Conservation (phyloP, 352 stramenopile genomes). For the Globisporangium rhizosaccharum region DNA sequence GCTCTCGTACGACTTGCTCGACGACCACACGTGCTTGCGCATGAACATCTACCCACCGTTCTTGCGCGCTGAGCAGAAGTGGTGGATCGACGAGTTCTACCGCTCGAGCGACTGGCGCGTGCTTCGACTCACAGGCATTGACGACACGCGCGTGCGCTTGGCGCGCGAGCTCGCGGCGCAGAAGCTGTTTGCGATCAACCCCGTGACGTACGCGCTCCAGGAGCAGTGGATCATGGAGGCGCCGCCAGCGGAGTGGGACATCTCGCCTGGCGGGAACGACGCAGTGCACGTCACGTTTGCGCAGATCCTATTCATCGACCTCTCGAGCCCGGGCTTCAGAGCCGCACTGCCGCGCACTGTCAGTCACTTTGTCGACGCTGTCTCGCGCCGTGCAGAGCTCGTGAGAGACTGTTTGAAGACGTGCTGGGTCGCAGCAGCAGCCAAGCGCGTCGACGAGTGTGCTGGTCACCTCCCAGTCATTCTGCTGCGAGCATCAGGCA, state of each 20-base stretch:
- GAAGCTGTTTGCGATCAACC: conserved; percentile 65
- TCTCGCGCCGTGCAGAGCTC: conserved; percentile 70
- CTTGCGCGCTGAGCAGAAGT: conserved; percentile 74
- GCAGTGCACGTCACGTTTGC: conserved; percentile 37
- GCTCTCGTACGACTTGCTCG: conserved; percentile 86
- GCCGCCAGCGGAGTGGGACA: conserved; percentile 66
- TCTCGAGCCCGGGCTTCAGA: conserved; percentile 60
- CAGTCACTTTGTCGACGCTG: conserved; percentile 80
- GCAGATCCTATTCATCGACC: conserved; percentile 80
- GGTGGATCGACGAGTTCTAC: conserved; percentile 81
- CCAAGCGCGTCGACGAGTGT: conserved; percentile 68
- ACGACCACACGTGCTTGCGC: conserved; percentile 53
- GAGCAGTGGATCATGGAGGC: conserved; percentile 83
- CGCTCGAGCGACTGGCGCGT: conserved; percentile 74
- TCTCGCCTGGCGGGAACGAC: conserved; percentile 27
- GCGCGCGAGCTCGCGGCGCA: conserved; percentile 40
- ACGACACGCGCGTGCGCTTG: conserved; percentile 34
- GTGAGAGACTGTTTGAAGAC: conserved; percentile 84
- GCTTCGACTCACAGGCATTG: conserved; percentile 71
- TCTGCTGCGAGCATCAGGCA: not conserved
- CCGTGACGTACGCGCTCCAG: conserved; percentile 83
- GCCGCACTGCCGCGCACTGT: conserved; percentile 69
- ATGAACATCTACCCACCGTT: conserved; percentile 85
- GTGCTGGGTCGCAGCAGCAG: conserved; percentile 72
- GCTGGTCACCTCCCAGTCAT: conserved; percentile 31